Percentiles rank a stretch among this genome's conserved stretches.
Evolutionary conservation across 2,329 filamentous ascomycete genomes (phyloP).

Genomic region (Epichloe scottii): DNA sequence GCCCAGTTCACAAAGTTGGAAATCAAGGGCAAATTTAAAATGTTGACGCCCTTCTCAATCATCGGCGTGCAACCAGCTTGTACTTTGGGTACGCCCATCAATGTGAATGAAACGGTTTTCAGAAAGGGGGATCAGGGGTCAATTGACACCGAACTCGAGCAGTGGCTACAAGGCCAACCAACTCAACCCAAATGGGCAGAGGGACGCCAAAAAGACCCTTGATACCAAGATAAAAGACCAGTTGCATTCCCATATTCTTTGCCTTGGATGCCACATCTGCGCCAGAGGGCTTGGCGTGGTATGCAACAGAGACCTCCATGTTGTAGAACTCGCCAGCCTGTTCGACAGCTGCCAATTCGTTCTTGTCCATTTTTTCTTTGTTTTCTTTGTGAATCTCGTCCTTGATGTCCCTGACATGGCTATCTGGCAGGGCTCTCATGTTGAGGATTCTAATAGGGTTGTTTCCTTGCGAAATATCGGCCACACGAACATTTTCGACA

Average conservation of each 20-base stretch:
- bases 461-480: constrained; percentile 86
- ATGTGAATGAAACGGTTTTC: constrained; percentile 81
- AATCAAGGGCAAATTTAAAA: constrained; percentile 83
- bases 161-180: constrained; percentile 84
- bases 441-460: constrained; percentile 85
- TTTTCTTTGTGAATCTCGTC: constrained; percentile 68
- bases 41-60: constrained; percentile 80
- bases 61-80: constrained; percentile 84
- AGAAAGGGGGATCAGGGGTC: constrained; percentile 86
- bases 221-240: constrained; percentile 86
- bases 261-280: constrained; percentile 66
- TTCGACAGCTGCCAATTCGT: constrained; percentile 79
- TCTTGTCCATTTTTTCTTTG: constrained; percentile 67
- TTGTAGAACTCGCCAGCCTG: constrained; percentile 91
- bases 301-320: constrained; percentile 78
- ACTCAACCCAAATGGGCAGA: constrained; percentile 76
- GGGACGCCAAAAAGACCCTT: constrained; percentile 83
- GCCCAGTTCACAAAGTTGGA: constrained; percentile 96
- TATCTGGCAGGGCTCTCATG: constrained; percentile 68
- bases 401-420: constrained; percentile 70
- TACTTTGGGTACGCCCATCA: constrained; percentile 89
- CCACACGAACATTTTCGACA: constrained; percentile 89
- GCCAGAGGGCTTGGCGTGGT: constrained; percentile 69
- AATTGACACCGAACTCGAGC: constrained; percentile 72
- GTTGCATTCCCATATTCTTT: constrained; percentile 92